Base-by-base conservation (phyloP, 495 filamentous ascomycete species). In the Hamigera avellanea region DNA sequence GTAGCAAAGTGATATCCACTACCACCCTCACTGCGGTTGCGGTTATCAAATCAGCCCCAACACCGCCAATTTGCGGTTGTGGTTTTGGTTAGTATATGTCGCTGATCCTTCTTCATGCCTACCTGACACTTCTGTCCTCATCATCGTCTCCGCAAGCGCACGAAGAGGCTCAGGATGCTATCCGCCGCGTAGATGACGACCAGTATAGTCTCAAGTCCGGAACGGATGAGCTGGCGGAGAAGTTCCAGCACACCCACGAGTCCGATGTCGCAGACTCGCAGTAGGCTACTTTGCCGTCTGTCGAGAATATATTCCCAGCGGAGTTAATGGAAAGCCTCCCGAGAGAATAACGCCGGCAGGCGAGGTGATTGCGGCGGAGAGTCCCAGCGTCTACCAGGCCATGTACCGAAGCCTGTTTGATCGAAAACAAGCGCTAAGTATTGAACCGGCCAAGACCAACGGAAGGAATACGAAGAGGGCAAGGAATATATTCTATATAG, bases 391-490 rank as follows among this genome's bases (percentile, higher is more conserved):
- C 18, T 95, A 96, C 50, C 93, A 96, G 70, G 77, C 81, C 53
- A 95, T 98, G 91, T 96, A 96, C 56, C 68, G 87, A 46, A 93
- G 83, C 56, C 75, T 98, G 31, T 98, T 98, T 52, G 89, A 96
- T 43, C 74, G 91, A 33, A 89, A 83, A 46, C 73, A 79, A 34
- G 36, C 56, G 1, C 62, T 62, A n/a, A 68, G 57, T 30, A 68
- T 68, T 38, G 64, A 68, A 26, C 64, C 64, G 2, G 54, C 48
- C 1, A 70, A 67, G 32, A 54, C 47, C 25, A 66, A 62, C 49
- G 62, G 70, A 39, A 83, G 76, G 56, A 74, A 71, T 29, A 70
- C 69, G 31, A 87, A 80, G 57, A 78, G 75, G 47, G 78, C 81
- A 21, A 70, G 81, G 23, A 95, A 95, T 57, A 81, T 93, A n/a